Conservation (phyloP, 1,139 yeast genomes). For the Geotrichum carabidarum region DNA sequence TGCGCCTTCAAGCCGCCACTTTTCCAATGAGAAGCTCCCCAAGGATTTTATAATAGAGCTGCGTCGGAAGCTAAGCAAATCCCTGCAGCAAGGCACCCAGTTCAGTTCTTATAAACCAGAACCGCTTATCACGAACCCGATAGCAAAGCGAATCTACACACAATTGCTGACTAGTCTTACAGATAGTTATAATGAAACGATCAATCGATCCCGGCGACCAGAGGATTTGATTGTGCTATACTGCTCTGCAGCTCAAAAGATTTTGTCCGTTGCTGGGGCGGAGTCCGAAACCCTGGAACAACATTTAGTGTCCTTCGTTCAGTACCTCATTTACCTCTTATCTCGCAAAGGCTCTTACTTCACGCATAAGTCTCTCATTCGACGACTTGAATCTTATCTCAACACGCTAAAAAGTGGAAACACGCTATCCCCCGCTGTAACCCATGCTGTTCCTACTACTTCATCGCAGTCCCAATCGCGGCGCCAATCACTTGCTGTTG, state of each 20-base stretch:
- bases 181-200: constrained; percentile 5
- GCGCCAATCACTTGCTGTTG: neutral
- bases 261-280: neutral
- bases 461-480: neutral
- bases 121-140: neutral
- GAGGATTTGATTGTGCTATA: constrained; percentile 11
- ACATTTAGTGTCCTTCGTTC: constrained; percentile 6
- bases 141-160: constrained; percentile 2
- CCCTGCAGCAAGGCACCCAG: neutral
- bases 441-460: neutral
- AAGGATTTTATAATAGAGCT: constrained; percentile 10
- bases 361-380: constrained; percentile 12
- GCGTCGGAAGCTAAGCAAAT: neutral
- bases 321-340: constrained; percentile 6
- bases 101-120: neutral
- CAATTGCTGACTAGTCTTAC: constrained; percentile 4
- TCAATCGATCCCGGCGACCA: constrained; percentile 7
- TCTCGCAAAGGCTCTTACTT: constrained; percentile 9
- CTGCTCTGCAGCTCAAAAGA: constrained; percentile 8
- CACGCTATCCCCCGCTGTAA: neutral
- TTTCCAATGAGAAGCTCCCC: constrained; percentile 8
- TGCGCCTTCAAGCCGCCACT: neutral
- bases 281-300: constrained; percentile 2
- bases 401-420: constrained; percentile 5
- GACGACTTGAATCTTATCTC: constrained; percentile 10